Conservation (phyloP, 257 asterid species). For the Salvia miltiorrhiza region DNA sequence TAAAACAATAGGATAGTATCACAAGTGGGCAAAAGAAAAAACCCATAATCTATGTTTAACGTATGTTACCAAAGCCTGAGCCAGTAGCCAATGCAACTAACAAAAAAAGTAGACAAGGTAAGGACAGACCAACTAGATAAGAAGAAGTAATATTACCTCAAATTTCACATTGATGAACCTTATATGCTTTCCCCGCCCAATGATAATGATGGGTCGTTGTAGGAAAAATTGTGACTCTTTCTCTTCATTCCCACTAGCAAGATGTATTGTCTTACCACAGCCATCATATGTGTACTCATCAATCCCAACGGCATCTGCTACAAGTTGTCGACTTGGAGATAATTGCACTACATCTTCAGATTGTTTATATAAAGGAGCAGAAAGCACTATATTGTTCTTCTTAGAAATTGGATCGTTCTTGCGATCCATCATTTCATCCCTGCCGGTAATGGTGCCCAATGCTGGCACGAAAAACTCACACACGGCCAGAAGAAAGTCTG, state of each 20-base stretch:
- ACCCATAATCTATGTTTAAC: not conserved
- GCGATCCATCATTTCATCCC: conserved; percentile 96
- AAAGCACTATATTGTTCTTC: conserved; percentile 65
- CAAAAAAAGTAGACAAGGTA: conserved; percentile 1
- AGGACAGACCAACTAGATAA: not conserved
- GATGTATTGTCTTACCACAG: conserved; percentile 81
- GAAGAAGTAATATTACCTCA: conserved; percentile 59
- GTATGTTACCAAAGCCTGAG: not conserved
- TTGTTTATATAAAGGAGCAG: conserved; percentile 57
- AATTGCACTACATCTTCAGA: conserved; percentile 70
- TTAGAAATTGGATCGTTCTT: conserved; percentile 79
- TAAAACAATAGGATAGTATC: not conserved
- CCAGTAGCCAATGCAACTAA: not conserved
- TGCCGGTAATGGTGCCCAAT: conserved; percentile 87
- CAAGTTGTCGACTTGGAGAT: conserved; percentile 75
- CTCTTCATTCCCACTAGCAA: conserved; percentile 49
- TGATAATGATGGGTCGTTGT: conserved; percentile 65
- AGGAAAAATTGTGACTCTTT: conserved; percentile 49
- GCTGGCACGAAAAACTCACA: conserved; percentile 96
- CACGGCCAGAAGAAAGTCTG: conserved; percentile 88
- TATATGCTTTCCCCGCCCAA: conserved; percentile 91
- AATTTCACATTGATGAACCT: conserved; percentile 83
- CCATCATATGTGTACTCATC: conserved; percentile 91
- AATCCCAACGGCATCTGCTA: conserved; percentile 79
- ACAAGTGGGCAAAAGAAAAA: not conserved